Evolutionary conservation across 495 filamentous ascomycete species (phyloP).

Genomic region (Aspergillus campestris): DNA sequence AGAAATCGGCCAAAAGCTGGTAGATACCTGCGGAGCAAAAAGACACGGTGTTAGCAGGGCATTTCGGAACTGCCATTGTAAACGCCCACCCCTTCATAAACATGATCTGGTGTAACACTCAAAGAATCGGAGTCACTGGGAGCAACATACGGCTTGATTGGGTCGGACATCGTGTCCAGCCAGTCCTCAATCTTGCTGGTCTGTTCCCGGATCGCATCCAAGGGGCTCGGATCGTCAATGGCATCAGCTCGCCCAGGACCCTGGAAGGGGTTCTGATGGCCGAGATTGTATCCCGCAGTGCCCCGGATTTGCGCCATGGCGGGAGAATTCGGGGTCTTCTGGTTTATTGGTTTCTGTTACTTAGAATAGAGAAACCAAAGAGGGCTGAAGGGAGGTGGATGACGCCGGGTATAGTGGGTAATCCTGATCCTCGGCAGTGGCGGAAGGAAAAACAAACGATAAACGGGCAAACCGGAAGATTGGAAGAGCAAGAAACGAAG

Average conservation of each 20-base stretch:
- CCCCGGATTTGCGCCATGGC: constrained; percentile 94
- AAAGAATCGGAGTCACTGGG: neutral
- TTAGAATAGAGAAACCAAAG: neutral
- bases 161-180: constrained; percentile 81
- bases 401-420: neutral
- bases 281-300: constrained; percentile 92
- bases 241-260: constrained; percentile 52
- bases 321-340: neutral
- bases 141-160: constrained; percentile 84
- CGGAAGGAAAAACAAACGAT: constrained; percentile 3
- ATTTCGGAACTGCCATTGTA: constrained; percentile 14
- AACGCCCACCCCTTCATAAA: neutral
- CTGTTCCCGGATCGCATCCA: constrained; percentile 86
- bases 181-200: constrained; percentile 97
- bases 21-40: constrained; percentile 57
- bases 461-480: neutral
- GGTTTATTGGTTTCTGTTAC: no score
- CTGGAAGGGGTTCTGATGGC: constrained; percentile 66
- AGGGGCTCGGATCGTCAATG: constrained; percentile 69
- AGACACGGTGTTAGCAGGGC: constrained; percentile 29
- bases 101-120: neutral
- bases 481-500: neutral
- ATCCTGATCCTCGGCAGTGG: neutral
- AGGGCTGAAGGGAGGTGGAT: neutral
- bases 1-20: constrained; percentile 93